Evolutionary conservation across 305 asterid species (phyloP), one percentile per base, ranked within the genome.

Genomic region (Fraxinus ornus): DNA sequence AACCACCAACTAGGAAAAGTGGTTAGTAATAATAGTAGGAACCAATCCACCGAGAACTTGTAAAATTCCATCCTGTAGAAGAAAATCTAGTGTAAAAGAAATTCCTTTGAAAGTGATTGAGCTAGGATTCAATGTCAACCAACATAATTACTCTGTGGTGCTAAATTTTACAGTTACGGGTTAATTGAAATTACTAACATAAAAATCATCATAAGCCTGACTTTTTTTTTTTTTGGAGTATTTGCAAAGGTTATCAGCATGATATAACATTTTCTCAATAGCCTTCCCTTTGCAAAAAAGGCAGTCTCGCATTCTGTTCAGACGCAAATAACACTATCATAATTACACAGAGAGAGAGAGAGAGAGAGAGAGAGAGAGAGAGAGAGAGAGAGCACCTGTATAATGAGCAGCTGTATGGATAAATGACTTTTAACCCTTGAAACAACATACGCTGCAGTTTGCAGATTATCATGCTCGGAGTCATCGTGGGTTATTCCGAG

Each of bases 391-490:
- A 7, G 78, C 52, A 93, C 99, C 99, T 96, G 99, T 84, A 90
- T 35, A 82, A 94, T 83, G 81, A 92, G 95, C 78, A 96, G 89
- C 86, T 93, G 97, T 68, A 93, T 86, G 41, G 93, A 90, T 83
- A 96, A 92, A 86, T 94, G 98, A 82, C 90, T 88, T 88, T 92
- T 96, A 88, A 94, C 89, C 89, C 99, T 90, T 76, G 98, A 93
- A 86, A 93, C 91, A 68, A 93, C 89, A 89, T 94, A 96, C 30
- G 92, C 90, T 47, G 87, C 90, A 57, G 92, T 84, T 88, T 93
- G 97, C 88, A 92, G 87, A 86, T 89, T 89, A 80, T 91, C 95
- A 77, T 92, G 94, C 83, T 88, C 93, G 41, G 88, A 84, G 52
- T 88, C 95, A 74, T 89, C 88, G 81, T 85, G 83, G 66, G 36